Conservation (phyloP, 176 grass and related monocot species). For the maize (Zea mays) region DNA sequence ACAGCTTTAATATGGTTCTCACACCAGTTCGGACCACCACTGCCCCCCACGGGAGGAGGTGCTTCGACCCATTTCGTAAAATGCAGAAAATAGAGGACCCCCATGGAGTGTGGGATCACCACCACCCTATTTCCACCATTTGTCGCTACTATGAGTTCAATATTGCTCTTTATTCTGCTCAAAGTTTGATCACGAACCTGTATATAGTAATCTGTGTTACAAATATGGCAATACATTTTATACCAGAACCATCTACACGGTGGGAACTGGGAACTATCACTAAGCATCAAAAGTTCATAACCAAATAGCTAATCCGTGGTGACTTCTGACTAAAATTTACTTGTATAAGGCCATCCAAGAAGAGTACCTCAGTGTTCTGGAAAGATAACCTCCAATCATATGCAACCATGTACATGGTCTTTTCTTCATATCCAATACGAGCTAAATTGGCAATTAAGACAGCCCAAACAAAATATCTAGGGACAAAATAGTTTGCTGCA, state of each 20-base stretch:
- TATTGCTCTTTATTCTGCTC: constrained; percentile 97
- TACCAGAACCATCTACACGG: constrained; percentile 15
- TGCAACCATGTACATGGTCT: constrained; percentile 99
- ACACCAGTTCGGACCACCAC: constrained; percentile 89
- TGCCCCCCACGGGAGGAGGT: constrained; percentile 85
- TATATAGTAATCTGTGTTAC: constrained; percentile 25
- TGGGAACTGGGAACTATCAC: constrained; percentile 17
- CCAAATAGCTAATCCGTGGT: neutral
- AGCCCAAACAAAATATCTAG: constrained; percentile 99
- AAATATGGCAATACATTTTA: constrained; percentile 9
- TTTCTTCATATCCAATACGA: constrained; percentile 97
- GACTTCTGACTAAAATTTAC: constrained; percentile 17
- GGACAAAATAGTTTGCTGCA: constrained; percentile 97
- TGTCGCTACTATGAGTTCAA: constrained; percentile 87
- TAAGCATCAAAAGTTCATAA: constrained; percentile 14
- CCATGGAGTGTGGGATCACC: constrained; percentile 98
- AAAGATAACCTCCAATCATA: constrained; percentile 99
- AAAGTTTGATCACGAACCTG: constrained; percentile 92
- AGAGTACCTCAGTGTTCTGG: constrained; percentile 87
- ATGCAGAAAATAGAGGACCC: constrained; percentile 95
- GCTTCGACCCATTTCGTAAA: constrained; percentile 99
- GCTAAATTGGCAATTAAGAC: constrained; percentile 98
- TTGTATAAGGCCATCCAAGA: constrained; percentile 27
- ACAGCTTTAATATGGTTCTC: constrained; percentile 93
- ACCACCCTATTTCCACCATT: constrained; percentile 97